phyloP scores from a whole-genome alignment of 192 early-diverging fungal species.

The Umbelopsis sp. region DNA sequence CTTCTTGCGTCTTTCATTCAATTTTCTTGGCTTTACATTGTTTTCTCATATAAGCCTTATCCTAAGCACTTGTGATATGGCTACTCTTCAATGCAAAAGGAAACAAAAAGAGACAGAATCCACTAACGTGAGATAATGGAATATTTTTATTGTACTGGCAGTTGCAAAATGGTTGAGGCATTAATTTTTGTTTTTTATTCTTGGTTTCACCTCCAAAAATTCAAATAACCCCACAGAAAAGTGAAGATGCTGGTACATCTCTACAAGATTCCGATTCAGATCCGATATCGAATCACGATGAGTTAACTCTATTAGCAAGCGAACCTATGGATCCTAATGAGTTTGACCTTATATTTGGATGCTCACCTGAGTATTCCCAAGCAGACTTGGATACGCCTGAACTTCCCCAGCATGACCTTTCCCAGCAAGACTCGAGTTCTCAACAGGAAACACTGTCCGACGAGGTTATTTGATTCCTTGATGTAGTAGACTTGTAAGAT shows the following conservation, averaged over 20 bases:
- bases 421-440: neutral
- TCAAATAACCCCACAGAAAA: neutral
- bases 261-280: neutral
- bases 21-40: neutral
- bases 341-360: neutral
- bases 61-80: neutral
- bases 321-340: neutral
- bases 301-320: neutral
- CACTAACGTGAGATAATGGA: neutral
- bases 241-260: constrained; percentile 8
- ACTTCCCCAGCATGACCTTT: neutral
- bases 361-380: neutral
- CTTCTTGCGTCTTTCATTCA: neutral
- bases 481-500: neutral
- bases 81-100: neutral
- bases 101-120: neutral
- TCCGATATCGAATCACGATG: neutral
- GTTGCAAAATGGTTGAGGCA: neutral
- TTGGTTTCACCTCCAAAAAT: too few relatives aligned
- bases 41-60: neutral
- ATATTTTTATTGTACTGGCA: neutral
- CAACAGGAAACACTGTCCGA: neutral
- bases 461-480: neutral
- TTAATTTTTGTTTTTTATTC: neutral
- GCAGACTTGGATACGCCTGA: neutral